phyloP scores from a whole-genome alignment of 2,329 filamentous ascomycete genomes.

The Lasiodiplodia citricola region DNA sequence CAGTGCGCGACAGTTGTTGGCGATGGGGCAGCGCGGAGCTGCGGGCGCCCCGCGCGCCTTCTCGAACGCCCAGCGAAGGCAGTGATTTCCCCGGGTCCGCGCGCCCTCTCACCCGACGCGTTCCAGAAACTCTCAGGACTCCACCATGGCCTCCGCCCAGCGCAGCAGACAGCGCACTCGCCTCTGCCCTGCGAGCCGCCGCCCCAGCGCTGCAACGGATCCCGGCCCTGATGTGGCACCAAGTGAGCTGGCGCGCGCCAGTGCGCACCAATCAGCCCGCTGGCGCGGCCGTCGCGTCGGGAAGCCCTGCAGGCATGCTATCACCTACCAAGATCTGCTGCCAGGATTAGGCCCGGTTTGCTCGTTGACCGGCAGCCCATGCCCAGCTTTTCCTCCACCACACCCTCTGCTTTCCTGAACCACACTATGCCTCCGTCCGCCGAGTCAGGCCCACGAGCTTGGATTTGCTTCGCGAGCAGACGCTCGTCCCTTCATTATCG shows the following conservation, averaged over 20 bases:
- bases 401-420: conserved; percentile 1
- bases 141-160: conserved; percentile 18
- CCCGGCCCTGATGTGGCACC: conserved; percentile 19
- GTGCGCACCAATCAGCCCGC: conserved; percentile 21
- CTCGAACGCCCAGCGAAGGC: conserved; percentile 14
- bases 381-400: conserved; percentile 2
- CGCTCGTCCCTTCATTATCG: conserved; percentile 24
- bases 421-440: conserved; percentile 17
- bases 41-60: background rate
- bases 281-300: background rate
- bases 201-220: background rate
- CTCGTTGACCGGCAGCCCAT: conserved; percentile 13
- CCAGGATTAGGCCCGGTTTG: conserved; percentile 18
- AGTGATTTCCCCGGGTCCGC: conserved; percentile 15
- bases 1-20: conserved; percentile 18
- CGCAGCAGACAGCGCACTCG: conserved; percentile 15
- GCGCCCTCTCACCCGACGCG: conserved; percentile 15
- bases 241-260: conserved; percentile 14
- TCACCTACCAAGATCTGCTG: conserved; percentile 14
- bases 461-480: conserved; percentile 12
- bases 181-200: background rate
- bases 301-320: conserved; percentile 22
- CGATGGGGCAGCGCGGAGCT: background rate
- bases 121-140: conserved; percentile 13
- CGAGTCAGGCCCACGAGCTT: conserved; percentile 24